A percentile compares a stretch with the other conserved stretches of the same genome.
Evolutionary conservation across 129 eudicot genomes (phyloP).

Genomic region (Saposhnikovia divaricata): DNA sequence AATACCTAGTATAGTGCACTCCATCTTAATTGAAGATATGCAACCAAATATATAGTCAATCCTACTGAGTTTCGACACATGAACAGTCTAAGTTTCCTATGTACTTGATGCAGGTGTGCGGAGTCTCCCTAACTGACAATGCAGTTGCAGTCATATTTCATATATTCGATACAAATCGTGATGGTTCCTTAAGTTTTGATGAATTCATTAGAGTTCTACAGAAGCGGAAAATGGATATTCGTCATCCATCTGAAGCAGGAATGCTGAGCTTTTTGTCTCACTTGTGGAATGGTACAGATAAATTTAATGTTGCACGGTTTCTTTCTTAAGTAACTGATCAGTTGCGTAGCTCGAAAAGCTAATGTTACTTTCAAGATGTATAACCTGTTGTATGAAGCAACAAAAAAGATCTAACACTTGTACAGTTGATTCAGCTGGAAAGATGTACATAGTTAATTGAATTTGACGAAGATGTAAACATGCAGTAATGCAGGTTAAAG

Average conservation of each 20-base stretch:
- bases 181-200: constrained; percentile 72
- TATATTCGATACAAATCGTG: constrained; percentile 60
- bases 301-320: constrained; percentile 12
- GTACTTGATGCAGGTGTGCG: constrained; percentile 52
- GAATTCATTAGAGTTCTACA: constrained; percentile 83
- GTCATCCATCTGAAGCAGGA: constrained; percentile 52
- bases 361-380: neutral
- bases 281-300: constrained; percentile 25
- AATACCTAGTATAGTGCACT: neutral
- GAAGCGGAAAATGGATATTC: constrained; percentile 45
- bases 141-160: constrained; percentile 62
- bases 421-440: neutral
- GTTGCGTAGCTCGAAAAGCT: neutral
- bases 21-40: neutral
- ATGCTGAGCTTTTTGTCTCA: constrained; percentile 34
- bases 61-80: neutral
- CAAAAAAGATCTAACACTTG: neutral
- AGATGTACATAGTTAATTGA: neutral
- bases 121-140: constrained; percentile 49
- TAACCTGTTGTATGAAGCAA: neutral
- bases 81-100: neutral
- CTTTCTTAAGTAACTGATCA: constrained; percentile 13
- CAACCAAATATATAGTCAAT: neutral
- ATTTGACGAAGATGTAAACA: neutral
- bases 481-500: neutral